Evolutionary conservation across 1,139 yeast genomes (phyloP), one percentile per base, ranked within the genome.

Genomic region (Saccharomyces uvarum): DNA sequence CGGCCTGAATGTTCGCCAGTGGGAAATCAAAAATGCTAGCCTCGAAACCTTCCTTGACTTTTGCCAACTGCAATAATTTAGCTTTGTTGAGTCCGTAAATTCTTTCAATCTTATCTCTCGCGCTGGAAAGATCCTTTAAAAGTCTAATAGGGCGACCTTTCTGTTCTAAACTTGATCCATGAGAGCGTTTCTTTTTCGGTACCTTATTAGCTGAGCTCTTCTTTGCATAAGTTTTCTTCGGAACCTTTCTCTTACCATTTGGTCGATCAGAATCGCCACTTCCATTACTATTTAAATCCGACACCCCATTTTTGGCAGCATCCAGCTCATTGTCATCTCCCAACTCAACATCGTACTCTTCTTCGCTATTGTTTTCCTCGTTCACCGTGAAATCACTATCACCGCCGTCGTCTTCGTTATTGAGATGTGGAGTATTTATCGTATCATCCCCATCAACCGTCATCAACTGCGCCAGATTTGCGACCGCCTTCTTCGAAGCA

Each of bases 41-140:
- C 28, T 74, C 77, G 70, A 76, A 76, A 0, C 64, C 64, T 24
- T 63, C 65, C 53, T 77, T 71, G 11, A 67, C 58, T 38, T 69
- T 61, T 1, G 76, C 68, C 11, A 74, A 58, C 8, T 64, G 65
- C 4, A 69, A 55, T 7, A 75, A 61, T 50, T 72, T 73, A 2
- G 63, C 61, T 26, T 61, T 61, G 53, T 72, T 70, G 6, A 63
- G 49, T 1, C 79, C 79, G 58, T 70, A 73, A 32, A 74, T 57
- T 44, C 75, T 61, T 24, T 59, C 63, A 38, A 73, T 57, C 49
- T 74, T 71, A 27, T 75, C 78, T 48, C 71, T 69, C 3, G 75
- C 64, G 1, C 75, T 64, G 2, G 74, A 66, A 19, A 72, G 51
- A 49, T 69, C 72, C 54, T 69, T 72, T 27, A 65, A 52, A 6